phyloP scores from a whole-genome alignment of 2,329 filamentous ascomycete species.

The Aspergillus costaricaensis region DNA sequence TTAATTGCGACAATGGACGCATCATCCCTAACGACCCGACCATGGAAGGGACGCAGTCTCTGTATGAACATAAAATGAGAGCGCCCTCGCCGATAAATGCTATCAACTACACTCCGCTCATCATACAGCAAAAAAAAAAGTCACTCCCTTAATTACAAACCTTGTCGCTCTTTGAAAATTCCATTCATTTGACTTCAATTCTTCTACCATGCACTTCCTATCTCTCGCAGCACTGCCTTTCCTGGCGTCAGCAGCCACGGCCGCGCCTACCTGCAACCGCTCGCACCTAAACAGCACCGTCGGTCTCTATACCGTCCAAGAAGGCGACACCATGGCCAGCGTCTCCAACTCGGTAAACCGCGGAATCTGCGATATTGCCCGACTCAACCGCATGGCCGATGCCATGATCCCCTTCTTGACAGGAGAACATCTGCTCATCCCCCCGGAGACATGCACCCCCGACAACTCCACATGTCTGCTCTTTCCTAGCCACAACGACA shows the following conservation, averaged over 20 bases:
- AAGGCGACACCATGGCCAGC: not conserved
- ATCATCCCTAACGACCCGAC: too few relatives aligned
- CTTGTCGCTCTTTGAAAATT: too few relatives aligned
- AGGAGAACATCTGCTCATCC: not conserved
- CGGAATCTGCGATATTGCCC: not conserved
- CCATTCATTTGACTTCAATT: not conserved
- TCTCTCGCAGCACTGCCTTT: not conserved
- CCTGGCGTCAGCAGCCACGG: not conserved
- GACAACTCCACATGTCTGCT: not conserved
- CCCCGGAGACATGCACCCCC: not conserved
- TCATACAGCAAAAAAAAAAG: too few relatives aligned
- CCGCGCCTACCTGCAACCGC: not conserved
- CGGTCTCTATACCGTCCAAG: not conserved
- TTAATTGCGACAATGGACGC: too few relatives aligned
- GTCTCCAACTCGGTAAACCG: not conserved
- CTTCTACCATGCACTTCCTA: not conserved
- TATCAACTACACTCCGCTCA: too few relatives aligned
- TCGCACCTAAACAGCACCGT: not conserved
- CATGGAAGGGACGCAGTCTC: too few relatives aligned
- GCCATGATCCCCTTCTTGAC: not conserved
- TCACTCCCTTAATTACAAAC: too few relatives aligned
- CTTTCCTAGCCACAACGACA: not conserved
- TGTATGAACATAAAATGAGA: too few relatives aligned
- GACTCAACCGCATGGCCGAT: slow-evolving; percentile 3
- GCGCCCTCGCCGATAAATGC: too few relatives aligned